These are phyloP conservation scores for Calocybe indica DNA, from an alignment of 768 basidiomycete species.

Conservation along the genomic window DNA sequence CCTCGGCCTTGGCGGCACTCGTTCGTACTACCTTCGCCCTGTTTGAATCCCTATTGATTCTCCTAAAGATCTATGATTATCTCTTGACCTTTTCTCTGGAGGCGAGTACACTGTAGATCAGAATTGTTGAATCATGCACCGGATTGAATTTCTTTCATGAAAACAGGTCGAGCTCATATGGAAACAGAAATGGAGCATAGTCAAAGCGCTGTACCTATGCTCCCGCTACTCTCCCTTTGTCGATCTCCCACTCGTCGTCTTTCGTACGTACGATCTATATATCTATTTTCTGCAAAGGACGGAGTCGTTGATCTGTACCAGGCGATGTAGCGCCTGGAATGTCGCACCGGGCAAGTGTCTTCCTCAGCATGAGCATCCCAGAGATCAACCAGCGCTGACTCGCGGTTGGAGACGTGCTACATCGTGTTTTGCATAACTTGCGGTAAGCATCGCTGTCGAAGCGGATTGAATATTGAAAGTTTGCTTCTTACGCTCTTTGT, in stretches of 20 bases:
- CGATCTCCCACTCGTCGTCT: not conserved
- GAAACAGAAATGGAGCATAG: not conserved
- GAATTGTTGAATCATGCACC: no score
- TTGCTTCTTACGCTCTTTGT: no score
- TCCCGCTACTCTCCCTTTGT: not conserved
- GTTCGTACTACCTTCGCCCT: not conserved
- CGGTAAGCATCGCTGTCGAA: no score
- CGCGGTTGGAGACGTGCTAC: no score
- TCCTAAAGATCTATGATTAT: not conserved
- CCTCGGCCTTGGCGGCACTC: not conserved
- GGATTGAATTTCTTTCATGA: no score
- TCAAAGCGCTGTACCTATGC: not conserved
- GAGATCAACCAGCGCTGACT: no score
- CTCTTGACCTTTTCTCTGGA: slow-evolving; percentile 1
- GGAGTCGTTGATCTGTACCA: no score
- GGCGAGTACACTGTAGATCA: not conserved
- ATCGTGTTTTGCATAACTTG: no score
- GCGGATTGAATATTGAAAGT: no score
- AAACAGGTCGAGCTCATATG: not conserved
- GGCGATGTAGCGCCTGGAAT: no score
- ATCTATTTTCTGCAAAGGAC: not conserved
- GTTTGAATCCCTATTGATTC: not conserved
- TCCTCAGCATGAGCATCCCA: no score
- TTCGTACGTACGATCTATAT: not conserved
- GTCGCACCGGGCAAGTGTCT: no score